These are phyloP conservation scores for Aschersonia sp. DNA, from an alignment of 2,329 filamentous ascomycete genomes.

Conservation along the genomic window DNA sequence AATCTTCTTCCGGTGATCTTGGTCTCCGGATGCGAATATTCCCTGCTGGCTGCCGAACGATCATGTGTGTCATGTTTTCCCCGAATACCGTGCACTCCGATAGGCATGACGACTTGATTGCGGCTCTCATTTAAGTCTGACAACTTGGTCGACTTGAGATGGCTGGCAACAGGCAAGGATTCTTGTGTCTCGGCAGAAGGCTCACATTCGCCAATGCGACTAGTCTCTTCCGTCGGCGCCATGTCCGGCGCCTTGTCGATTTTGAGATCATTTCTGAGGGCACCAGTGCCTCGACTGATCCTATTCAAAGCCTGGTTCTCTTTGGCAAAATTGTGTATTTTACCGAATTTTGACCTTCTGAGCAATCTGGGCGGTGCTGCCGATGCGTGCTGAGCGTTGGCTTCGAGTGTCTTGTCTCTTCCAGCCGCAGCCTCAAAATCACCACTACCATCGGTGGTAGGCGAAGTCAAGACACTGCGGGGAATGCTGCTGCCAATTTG, in stretches of 20 bases:
- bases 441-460: conserved; percentile 4
- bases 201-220: background rate
- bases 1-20: conserved; percentile 11
- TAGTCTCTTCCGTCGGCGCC: background rate
- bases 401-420: background rate
- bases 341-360: background rate
- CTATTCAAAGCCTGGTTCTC: conserved; percentile 1
- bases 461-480: background rate
- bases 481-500: background rate
- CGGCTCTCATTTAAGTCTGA: background rate
- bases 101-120: background rate
- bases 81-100: background rate
- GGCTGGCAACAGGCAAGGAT: too few species aligned
- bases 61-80: background rate
- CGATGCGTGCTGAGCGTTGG: background rate
- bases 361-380: background rate
- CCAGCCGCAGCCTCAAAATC: conserved; percentile 1
- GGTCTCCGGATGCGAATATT: conserved; percentile 10
- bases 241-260: conserved; percentile 5
- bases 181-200: too few species aligned
- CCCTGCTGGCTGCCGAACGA: background rate
- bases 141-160: background rate
- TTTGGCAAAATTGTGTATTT: background rate
- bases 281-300: background rate
- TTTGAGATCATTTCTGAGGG: conserved; percentile 1